phyloP scores from a whole-genome alignment of 495 filamentous ascomycete species.

The Aspergillus sclerotiicarbonarius region DNA sequence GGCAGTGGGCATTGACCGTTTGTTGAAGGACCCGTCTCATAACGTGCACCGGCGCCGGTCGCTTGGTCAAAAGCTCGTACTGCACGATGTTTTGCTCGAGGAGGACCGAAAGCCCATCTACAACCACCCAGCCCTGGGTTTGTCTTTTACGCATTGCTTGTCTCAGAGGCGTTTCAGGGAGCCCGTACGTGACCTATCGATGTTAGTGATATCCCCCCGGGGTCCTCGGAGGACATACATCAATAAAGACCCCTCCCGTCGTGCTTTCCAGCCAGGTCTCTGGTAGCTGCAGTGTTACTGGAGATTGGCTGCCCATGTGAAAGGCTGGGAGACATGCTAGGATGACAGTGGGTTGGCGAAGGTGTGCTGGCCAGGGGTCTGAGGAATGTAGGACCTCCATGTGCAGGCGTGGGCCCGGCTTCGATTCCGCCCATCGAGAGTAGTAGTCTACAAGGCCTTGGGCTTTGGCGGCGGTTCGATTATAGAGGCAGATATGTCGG shows the following conservation, averaged over 20 bases:
- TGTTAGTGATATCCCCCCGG: slow-evolving; percentile 45
- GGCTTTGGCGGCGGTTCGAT: slow-evolving; percentile 54
- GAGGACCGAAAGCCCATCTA: slow-evolving; percentile 67
- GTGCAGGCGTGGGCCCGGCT: slow-evolving; percentile 35
- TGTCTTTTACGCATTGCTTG: slow-evolving; percentile 46
- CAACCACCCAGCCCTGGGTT: slow-evolving; percentile 57
- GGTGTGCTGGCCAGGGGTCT: slow-evolving; percentile 47
- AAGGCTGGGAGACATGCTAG: slow-evolving; percentile 66
- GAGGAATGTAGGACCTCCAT: slow-evolving; percentile 50
- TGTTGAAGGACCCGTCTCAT: slow-evolving; percentile 46
- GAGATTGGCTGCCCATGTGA: slow-evolving; percentile 49
- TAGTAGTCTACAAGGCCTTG: slow-evolving; percentile 48
- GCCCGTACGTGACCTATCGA: slow-evolving; percentile 50
- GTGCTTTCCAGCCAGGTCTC: slow-evolving; percentile 65
- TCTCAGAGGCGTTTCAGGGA: slow-evolving; percentile 53
- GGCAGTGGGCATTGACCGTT: not conserved
- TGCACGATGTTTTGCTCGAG: slow-evolving; percentile 72
- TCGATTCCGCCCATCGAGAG: slow-evolving; percentile 26
- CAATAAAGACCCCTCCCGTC: slow-evolving; percentile 71
- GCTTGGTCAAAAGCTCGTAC: slow-evolving; percentile 72
- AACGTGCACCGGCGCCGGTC: slow-evolving; percentile 62
- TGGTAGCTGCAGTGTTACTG: slow-evolving; percentile 62
- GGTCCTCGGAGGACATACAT: slow-evolving; percentile 47
- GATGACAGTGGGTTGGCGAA: slow-evolving; percentile 63
- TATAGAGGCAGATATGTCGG: slow-evolving; percentile 60